Base-by-base conservation (phyloP, 176 grass and related monocot species). In the Triticum timopheevii region DNA sequence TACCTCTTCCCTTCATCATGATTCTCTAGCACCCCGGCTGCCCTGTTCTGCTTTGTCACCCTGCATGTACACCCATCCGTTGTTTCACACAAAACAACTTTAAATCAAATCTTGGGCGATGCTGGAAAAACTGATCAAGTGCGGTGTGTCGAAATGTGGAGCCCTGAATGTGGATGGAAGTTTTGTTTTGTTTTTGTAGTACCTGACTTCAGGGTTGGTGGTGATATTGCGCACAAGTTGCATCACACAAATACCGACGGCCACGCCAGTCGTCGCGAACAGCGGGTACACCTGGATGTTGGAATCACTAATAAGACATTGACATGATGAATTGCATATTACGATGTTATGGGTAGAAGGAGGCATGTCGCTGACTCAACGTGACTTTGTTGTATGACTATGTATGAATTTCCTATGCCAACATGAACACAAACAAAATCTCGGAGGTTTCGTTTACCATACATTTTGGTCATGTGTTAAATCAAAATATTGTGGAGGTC, bases 141-240 rank as follows among this genome's bases (percentile, higher is more conserved):
- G 7, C 0, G 7, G 2, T 59, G 19, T 59, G 54, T 59, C 54
- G 19, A 22, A 20, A 59, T 59, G 54, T 58, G 2, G 44, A 58
- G 19, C 2, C 19, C 2, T 58, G 3, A 10, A 23, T 9, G 3
- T 62, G 61, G 61, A 62, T 23, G 61, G 9, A 62, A 62, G 61
- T 24, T 62, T 25, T 24, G 5, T 54, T 54, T 62, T 61, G 9
- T 22, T 61, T 10, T 4, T 24, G 19, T 59, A 59, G 19, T 91
- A 91, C 86, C 86, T 85, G 50, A 93, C 91, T 31, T 93, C 91
- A 6, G 94, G 89, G 76, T 96, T 96, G 44, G 58, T 81, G 7
- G 89, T 91, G 79, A 96, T 91, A 65, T 96, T 96, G 56, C 91
- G 86, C 20, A 85, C 69, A 44, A 96, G 88, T 68, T 93, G 91